A percentile compares a stretch with the other conserved stretches of the same genome.
These are phyloP conservation scores for Xylaria flabelliformis DNA, from an alignment of 495 filamentous ascomycete genomes.

Conservation along the genomic window DNA sequence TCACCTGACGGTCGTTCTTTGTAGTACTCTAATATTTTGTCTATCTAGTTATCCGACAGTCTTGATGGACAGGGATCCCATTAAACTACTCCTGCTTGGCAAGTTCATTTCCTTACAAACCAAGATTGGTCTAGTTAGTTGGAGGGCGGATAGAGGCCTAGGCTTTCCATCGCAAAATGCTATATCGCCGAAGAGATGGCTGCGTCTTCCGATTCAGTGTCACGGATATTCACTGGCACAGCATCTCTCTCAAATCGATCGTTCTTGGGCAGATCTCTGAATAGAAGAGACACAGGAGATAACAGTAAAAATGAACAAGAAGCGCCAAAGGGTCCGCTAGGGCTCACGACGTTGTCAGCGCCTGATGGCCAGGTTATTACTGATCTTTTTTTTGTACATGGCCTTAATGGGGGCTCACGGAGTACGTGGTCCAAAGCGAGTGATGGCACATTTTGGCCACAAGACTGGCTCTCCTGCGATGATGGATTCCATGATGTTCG, in stretches of 20 bases:
- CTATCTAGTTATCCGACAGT: too few species aligned
- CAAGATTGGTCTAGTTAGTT: neutral
- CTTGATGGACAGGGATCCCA: too few species aligned
- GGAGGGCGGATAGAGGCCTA: neutral
- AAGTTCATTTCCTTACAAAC: too few species aligned
- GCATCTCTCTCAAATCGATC: neutral
- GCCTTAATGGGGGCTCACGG: conserved; percentile 41
- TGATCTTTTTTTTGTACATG: conserved; percentile 50
- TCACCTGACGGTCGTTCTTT: too few species aligned
- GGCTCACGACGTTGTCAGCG: neutral
- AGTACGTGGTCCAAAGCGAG: conserved; percentile 42
- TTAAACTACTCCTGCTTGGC: too few species aligned
- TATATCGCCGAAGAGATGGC: neutral
- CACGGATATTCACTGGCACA: neutral
- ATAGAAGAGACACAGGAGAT: neutral
- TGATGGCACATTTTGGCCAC: conserved; percentile 40
- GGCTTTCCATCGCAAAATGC: neutral
- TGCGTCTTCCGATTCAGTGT: neutral
- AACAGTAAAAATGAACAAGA: neutral
- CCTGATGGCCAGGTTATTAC: neutral
- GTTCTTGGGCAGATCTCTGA: neutral
- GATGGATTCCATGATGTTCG: conserved; percentile 36
- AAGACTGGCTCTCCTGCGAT: conserved; percentile 40
- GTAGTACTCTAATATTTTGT: too few species aligned
- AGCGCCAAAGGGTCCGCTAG: conserved; percentile 9